Conservation (phyloP, 768 basidiomycete genomes). For the Terana coerulea region DNA sequence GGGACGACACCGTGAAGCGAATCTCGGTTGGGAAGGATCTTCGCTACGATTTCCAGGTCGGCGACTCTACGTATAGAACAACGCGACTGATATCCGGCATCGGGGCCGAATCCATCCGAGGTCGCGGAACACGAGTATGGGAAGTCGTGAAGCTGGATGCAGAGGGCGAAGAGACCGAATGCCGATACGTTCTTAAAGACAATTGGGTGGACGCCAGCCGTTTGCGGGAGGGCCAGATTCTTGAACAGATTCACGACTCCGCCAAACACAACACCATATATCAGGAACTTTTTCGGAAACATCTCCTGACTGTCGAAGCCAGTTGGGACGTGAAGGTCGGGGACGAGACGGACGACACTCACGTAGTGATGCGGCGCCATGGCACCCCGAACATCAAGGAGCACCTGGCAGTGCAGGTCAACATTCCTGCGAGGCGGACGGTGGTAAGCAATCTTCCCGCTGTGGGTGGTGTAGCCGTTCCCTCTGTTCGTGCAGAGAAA, state of each 20-base stretch:
- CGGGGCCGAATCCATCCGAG: neutral
- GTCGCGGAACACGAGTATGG: constrained; percentile 11
- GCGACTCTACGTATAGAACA: neutral
- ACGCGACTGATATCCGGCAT: constrained; percentile 1
- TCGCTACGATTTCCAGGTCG: neutral
- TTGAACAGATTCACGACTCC: neutral
- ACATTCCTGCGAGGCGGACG: too few relatives aligned
- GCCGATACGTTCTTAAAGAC: constrained; percentile 10
- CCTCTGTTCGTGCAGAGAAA: too few relatives aligned
- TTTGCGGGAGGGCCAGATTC: neutral
- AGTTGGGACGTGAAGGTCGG: neutral
- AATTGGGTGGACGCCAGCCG: constrained; percentile 7
- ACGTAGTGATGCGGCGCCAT: neutral
- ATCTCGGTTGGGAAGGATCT: too few relatives aligned
- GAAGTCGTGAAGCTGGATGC: neutral
- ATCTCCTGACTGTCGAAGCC: neutral
- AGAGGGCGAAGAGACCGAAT: neutral
- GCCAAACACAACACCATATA: neutral
- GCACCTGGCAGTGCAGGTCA: too few relatives aligned
- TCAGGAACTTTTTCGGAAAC: neutral
- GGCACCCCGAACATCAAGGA: too few relatives aligned
- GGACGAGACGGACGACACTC: neutral
- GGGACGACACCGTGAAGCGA: too few relatives aligned
- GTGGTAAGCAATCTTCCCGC: too few relatives aligned
- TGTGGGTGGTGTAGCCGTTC: too few relatives aligned